Base-by-base conservation (phyloP, 148 eudicot genomes). In the Spergularia bocconei region DNA sequence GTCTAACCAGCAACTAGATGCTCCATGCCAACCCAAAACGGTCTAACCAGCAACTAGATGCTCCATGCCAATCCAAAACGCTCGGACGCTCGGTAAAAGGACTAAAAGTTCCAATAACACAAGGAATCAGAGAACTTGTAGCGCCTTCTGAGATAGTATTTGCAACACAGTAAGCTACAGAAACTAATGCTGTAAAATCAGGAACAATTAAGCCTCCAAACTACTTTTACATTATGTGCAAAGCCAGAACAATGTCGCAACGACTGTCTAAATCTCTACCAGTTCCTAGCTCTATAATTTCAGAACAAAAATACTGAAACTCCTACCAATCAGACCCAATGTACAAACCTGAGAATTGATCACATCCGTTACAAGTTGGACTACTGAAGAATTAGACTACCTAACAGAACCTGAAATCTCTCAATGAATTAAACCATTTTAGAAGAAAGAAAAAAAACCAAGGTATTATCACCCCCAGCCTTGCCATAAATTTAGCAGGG, bases 331-430 rank as follows among this genome's bases (percentile, higher is more conserved):
- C 58, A 72, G 73, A 67, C 19, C 39, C 53, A 79, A 73, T 78
- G 72, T 78, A 78, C 81, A 71, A 21, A 7, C 13, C 77, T 63
- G 57, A 36, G 50, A 63, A 74, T 55, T 56, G 47, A 62, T 23
- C 74, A 57, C 17, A 48, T 71, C 59, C 62, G 56, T 47, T 47
- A 72, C 82, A 76, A 51, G 63, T 64, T 63, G 60, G 47, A 75
- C 25, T 23, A 23, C 75, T 38, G 48, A 79, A 79, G 71, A 67
- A 79, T 75, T 80, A 69, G 75, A 75, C 66, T 56, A 70, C 71
- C 82, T 70, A 76, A 63, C 62, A 56, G 63, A 70, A 19, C 41
- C 63, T 76, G 52, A 68, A 64, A 79, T 79, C 73, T 71, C 83
- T 80, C 58, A 60, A 63, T 14, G 44, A 57, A 70, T 63, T 44